Evolutionary conservation across 1,139 yeast species (phyloP), one percentile per base, ranked within the genome.

Genomic region (Nematodospora anomalae): DNA sequence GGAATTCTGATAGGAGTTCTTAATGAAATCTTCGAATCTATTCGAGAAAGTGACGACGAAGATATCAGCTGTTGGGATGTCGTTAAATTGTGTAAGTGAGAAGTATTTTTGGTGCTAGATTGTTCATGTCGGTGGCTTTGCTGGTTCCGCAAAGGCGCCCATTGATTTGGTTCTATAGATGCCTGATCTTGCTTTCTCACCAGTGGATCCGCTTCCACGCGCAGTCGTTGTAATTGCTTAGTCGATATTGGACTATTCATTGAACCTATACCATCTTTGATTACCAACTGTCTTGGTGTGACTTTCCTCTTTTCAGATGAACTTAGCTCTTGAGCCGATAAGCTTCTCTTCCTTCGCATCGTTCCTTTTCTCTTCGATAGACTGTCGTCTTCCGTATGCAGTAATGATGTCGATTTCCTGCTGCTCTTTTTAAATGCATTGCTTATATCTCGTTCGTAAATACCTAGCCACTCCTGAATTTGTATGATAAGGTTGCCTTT

Each of bases 401-500:
- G 21, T 18, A 18, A 6, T 8, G 21, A 18, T 6, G 21, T 18
- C 8, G 21, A 18, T 6, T 6, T 6, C 8, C 7, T 18, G 6
- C 21, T 8, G 7, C 21, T 15, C 12, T 37, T 40, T 10, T 29
- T 40, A 16, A 37, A 37, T 1, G 27, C 35, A 22, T 36, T 44
- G 3, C 51, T 29, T 3, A 51, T 41, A 40, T 53, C 58, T 28
- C 57, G 35, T 31, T 43, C 49, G 35, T 43, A 45, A 12, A 32
- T 33, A 3, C 41, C 36, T 6, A 43, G n/a, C 6, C 41, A 36
- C 1, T 48, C 47, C 25, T 48, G 52, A 6, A 54, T 36, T 32
- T 51, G 53, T 4, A 54, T 30, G 1, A 54, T 18, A 6, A 50
- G 27, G n/a, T 41, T 35, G 14, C 37, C 40, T 32, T 42, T 50